phyloP scores from a whole-genome alignment of 768 basidiomycete species.

The Paxillus involutus region DNA sequence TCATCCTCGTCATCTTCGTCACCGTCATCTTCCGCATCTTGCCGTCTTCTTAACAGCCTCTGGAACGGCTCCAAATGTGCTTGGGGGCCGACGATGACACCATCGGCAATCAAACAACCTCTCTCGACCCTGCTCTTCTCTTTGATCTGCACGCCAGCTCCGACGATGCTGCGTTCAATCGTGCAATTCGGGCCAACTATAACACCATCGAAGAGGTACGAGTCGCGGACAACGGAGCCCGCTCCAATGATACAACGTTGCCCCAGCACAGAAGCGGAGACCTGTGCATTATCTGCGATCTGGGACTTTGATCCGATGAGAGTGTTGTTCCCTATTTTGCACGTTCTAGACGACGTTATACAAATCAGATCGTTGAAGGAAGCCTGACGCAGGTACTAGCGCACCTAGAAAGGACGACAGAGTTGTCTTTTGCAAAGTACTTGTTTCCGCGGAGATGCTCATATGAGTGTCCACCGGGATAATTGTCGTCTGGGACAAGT shows the following conservation, averaged over 20 bases:
- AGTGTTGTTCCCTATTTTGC: constrained; percentile 76
- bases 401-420: constrained; percentile 83
- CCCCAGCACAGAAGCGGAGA: constrained; percentile 79
- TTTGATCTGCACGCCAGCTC: constrained; percentile 69
- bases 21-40: constrained; percentile 26
- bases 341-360: constrained; percentile 51
- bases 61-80: constrained; percentile 69
- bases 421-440: constrained; percentile 79
- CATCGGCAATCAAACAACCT: constrained; percentile 83
- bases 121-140: constrained; percentile 64
- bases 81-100: constrained; percentile 74
- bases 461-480: constrained; percentile 79
- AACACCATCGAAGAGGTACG: constrained; percentile 84
- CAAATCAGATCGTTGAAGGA: not conserved
- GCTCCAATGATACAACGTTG: constrained; percentile 71
- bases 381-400: constrained; percentile 12
- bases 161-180: constrained; percentile 81
- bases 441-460: constrained; percentile 87
- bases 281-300: constrained; percentile 63
- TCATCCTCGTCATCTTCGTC: constrained; percentile 31
- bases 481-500: constrained; percentile 90
- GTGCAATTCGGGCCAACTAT: constrained; percentile 67
- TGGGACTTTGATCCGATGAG: constrained; percentile 81
- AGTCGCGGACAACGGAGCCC: constrained; percentile 63
- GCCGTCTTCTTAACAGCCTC: constrained; percentile 60